Percentiles rank a stretch among this genome's conserved stretches.
Evolutionary conservation across 352 stramenopile species (phyloP).

Genomic region (Phytophthora pisi): DNA sequence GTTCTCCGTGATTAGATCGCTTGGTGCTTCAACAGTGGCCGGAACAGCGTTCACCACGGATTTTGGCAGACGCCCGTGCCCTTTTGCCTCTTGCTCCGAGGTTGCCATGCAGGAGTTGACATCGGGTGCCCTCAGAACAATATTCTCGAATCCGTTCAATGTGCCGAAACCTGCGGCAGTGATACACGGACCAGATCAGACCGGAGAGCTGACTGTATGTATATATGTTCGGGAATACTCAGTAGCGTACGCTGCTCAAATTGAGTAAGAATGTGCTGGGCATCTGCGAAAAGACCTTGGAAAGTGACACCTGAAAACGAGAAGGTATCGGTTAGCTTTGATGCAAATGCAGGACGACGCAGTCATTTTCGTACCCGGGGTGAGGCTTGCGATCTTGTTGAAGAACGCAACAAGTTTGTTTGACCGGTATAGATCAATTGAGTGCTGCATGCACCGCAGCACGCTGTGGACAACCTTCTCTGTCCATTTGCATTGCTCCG

Average conservation of each 20-base stretch:
- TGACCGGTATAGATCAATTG: constrained; percentile 45
- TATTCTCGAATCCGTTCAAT: constrained; percentile 42
- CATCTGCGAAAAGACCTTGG: constrained; percentile 37
- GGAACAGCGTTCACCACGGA: not conserved
- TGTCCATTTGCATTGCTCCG: constrained; percentile 39
- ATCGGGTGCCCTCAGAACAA: constrained; percentile 27
- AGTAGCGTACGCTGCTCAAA: constrained; percentile 50
- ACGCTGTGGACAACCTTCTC: constrained; percentile 40
- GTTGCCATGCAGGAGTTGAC: constrained; percentile 4
- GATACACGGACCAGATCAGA: not conserved
- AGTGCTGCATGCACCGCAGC: constrained; percentile 45
- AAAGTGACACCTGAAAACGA: constrained; percentile 36
- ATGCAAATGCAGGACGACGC: not conserved
- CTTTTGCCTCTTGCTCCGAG: constrained; percentile 15
- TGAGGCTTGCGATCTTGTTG: constrained; percentile 36
- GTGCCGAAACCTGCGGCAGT: constrained; percentile 42
- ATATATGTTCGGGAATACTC: not conserved
- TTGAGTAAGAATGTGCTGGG: constrained; percentile 42
- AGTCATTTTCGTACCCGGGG: constrained; percentile 37
- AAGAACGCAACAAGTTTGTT: constrained; percentile 53
- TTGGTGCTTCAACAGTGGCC: constrained; percentile 1
- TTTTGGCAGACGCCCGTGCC: not conserved
- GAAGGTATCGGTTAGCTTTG: constrained; percentile 10
- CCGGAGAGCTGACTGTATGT: constrained; percentile 4
- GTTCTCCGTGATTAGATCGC: not conserved